Evolutionary conservation across 805 yeast genomes (phyloP).

Genomic region (Tetrapisispora iriomotensis): DNA sequence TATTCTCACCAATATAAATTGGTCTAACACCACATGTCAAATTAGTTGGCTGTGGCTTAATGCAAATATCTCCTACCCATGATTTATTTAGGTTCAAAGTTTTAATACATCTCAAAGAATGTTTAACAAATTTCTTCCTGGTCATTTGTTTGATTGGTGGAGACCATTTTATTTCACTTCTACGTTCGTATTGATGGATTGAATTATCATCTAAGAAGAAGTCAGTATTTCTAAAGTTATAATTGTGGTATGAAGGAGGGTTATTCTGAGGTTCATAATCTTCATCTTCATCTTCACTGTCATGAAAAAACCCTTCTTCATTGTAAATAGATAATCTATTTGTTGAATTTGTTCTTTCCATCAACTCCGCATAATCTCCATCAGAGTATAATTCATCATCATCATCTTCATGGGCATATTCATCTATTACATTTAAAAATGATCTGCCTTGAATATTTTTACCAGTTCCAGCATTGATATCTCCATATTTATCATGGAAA

Average conservation of each 20-base stretch:
- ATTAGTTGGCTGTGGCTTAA: conserved; percentile 24
- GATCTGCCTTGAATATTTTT: background rate
- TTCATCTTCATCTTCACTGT: conserved; percentile 19
- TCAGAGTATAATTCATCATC: background rate
- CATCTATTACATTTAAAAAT: background rate
- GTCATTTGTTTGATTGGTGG: conserved; percentile 34
- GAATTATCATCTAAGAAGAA: conserved; percentile 6
- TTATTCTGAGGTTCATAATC: conserved; percentile 8
- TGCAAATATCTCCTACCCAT: conserved; percentile 42
- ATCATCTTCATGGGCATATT: background rate
- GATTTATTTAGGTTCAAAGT: conserved; percentile 41
- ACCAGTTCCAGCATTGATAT: background rate
- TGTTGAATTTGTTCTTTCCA: conserved; percentile 6
- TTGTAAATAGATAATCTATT: conserved; percentile 14
- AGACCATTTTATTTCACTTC: conserved; percentile 37
- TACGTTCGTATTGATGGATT: conserved; percentile 14
- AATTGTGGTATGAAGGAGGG: background rate
- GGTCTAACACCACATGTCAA: conserved; percentile 22
- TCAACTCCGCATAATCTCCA: background rate
- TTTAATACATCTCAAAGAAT: conserved; percentile 48
- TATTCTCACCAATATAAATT: conserved; percentile 4
- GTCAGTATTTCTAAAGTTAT: background rate
- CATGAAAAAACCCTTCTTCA: conserved; percentile 24
- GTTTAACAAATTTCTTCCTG: conserved; percentile 36
- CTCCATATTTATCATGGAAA: no score